Percentiles rank a stretch among this genome's conserved stretches.
phyloP scores from a whole-genome alignment of 108 stramenopile species.

The Nannochloropsis salina region DNA sequence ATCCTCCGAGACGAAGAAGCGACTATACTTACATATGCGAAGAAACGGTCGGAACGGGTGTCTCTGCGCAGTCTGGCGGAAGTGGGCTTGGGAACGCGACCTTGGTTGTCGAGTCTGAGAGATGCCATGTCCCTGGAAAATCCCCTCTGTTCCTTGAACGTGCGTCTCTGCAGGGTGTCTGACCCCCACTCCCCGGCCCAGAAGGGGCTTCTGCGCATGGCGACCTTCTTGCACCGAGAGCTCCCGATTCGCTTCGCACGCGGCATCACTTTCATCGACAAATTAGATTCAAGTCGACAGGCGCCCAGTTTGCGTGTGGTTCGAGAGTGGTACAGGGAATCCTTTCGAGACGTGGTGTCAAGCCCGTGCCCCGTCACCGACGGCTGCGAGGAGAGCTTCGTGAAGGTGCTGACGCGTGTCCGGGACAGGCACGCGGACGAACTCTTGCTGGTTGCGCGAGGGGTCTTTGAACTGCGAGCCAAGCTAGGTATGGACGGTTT shows the following conservation, averaged over 20 bases:
- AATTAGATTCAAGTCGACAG: neutral
- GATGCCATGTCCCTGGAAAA: neutral
- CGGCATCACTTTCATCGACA: neutral
- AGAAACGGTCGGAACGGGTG: conserved; percentile 16
- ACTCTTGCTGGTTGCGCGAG: conserved; percentile 1
- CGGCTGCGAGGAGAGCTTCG: neutral
- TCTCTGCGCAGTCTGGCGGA: conserved; percentile 5
- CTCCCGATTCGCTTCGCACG: conserved; percentile 7
- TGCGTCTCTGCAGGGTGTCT: neutral
- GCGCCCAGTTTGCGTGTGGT: neutral
- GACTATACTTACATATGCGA: neutral
- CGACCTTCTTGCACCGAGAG: conserved; percentile 16
- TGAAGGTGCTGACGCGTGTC: neutral
- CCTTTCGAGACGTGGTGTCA: neutral
- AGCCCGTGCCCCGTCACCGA: conserved; percentile 11
- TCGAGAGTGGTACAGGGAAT: neutral
- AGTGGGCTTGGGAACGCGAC: neutral
- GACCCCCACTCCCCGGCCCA: neutral
- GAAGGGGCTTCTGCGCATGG: conserved; percentile 9
- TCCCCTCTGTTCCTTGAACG: neutral
- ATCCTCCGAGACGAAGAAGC: neutral
- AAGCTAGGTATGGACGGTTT: neutral
- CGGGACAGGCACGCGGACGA: neutral
- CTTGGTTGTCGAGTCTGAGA: neutral
- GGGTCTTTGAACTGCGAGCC: neutral